Evolutionary conservation across 768 basidiomycete genomes (phyloP), one percentile per base, ranked within the genome.

Genomic region (Podaxis rugospora): DNA sequence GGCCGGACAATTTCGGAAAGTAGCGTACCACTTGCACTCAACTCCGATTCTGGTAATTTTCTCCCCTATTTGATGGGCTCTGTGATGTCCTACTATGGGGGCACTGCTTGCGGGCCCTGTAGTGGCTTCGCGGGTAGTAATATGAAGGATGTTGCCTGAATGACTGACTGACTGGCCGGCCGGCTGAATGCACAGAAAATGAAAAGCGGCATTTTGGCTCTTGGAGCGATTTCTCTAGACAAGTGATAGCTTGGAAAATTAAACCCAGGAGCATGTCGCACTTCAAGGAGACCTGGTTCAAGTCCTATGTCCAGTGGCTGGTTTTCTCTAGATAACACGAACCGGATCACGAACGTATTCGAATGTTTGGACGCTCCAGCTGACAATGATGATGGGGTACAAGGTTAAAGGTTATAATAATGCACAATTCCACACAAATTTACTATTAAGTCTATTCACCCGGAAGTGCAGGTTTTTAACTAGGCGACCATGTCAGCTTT

Each of bases 1-100:
- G 14, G 27, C 51, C 59, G 59, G 62, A 62, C 50, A 57, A 57
- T 57, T 59, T 63, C 62, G 57, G 62, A 59, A 63, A 59, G 39
- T 53, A 52, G 52, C 56, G 25, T 44, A 18, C 42, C 42, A 18
- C 47, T 13, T 13, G 28, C 40, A 32, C 32, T 32, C 39, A 40
- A 52, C 59, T 53, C 59, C 57, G 57, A 52, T 50, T 57, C 40
- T 42, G 62, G 62, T 21, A 53, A 60, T 23, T 53, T 16, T 25
- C 25, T 14, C 56, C 56, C 62, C 55, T 44, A 50, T 52, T 37
- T 32, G 28, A 55, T 54, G 18, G n/a, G 18, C 18, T 32, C 32
- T 32, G 9, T 32, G 32, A 32, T 32, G 32, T 6, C 32, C 32
- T 32, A 7, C 2, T 32, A 32, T 32, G 7, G 7, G 28, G 32